Percentiles rank a stretch among this genome's conserved stretches.
These are phyloP conservation scores for Coemansia guatemalensis DNA, from an alignment of 192 early-diverging fungal species.

Conservation along the genomic window DNA sequence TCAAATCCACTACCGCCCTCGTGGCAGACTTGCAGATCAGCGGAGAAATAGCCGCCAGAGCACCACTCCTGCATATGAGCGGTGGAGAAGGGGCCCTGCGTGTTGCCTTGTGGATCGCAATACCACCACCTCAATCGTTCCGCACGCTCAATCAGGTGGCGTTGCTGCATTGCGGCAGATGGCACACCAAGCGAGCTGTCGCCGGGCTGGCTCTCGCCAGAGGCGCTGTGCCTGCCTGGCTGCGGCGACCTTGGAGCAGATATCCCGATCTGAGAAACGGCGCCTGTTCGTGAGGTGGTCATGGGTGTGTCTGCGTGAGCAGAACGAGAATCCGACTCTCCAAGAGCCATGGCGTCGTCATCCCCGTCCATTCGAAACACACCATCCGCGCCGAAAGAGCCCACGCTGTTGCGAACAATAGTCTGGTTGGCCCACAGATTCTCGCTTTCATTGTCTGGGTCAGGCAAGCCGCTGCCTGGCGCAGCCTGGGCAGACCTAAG, in stretches of 20 bases:
- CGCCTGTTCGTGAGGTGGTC: too few relatives aligned
- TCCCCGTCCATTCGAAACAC: slow-evolving; percentile 62
- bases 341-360: slow-evolving; percentile 34
- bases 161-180: slow-evolving; percentile 10
- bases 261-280: background rate
- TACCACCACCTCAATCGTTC: slow-evolving; percentile 72
- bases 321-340: background rate
- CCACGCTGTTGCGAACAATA: slow-evolving; percentile 58
- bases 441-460: slow-evolving; percentile 36
- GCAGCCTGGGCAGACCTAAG: slow-evolving; percentile 7
- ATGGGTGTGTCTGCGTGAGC: slow-evolving; percentile 15
- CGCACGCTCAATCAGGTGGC: slow-evolving; percentile 32
- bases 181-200: slow-evolving; percentile 13
- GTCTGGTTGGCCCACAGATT: slow-evolving; percentile 56
- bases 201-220: slow-evolving; percentile 21
- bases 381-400: slow-evolving; percentile 68
- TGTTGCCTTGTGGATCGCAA: slow-evolving; percentile 77
- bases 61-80: slow-evolving; percentile 97
- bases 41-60: slow-evolving; percentile 78
- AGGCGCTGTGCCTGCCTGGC: background rate
- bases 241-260: background rate
- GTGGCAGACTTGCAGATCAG: slow-evolving; percentile 76
- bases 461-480: slow-evolving; percentile 7
- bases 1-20: slow-evolving; percentile 79
- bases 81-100: slow-evolving; percentile 88